phyloP scores from a whole-genome alignment of 2,329 filamentous ascomycete genomes.

The Cladosporium austrohemisphaericum region DNA sequence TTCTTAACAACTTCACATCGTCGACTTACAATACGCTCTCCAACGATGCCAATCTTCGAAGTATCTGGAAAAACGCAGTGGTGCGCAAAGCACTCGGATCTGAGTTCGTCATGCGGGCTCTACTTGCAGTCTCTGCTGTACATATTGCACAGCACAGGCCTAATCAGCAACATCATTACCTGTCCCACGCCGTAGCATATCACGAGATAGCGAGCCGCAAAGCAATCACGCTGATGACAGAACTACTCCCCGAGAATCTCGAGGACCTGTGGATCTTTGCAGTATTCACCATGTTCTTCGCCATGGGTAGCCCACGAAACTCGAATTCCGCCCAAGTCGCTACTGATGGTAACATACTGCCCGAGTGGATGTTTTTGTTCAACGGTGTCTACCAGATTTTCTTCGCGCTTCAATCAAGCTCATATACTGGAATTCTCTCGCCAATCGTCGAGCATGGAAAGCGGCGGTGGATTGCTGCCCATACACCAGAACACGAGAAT shows the following conservation, averaged over 20 bases:
- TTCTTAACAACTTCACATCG: slow-evolving; percentile 5
- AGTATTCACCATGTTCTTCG: slow-evolving; percentile 2
- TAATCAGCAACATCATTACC: neutral
- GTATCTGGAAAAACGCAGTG: slow-evolving; percentile 2
- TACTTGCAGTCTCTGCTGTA: slow-evolving; percentile 5
- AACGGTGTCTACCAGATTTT: slow-evolving; percentile 5
- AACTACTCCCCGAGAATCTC: neutral
- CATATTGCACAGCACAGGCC: neutral
- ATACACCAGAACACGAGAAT: neutral
- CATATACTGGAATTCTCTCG: neutral
- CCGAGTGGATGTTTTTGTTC: slow-evolving; percentile 6
- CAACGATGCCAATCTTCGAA: neutral
- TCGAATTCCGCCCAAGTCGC: neutral
- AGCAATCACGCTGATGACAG: neutral
- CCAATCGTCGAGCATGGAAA: neutral
- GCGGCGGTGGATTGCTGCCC: neutral
- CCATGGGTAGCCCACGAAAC: neutral
- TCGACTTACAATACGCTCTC: neutral
- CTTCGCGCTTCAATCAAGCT: neutral
- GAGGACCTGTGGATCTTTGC: slow-evolving; percentile 7
- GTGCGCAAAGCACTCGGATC: neutral
- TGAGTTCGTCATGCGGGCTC: slow-evolving; percentile 2
- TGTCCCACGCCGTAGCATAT: slow-evolving; percentile 5
- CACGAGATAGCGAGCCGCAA: neutral
- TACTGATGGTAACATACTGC: neutral